These are phyloP conservation scores for Cladophialophora chaetospira DNA, from an alignment of 2,329 filamentous ascomycete species.

Conservation along the genomic window DNA sequence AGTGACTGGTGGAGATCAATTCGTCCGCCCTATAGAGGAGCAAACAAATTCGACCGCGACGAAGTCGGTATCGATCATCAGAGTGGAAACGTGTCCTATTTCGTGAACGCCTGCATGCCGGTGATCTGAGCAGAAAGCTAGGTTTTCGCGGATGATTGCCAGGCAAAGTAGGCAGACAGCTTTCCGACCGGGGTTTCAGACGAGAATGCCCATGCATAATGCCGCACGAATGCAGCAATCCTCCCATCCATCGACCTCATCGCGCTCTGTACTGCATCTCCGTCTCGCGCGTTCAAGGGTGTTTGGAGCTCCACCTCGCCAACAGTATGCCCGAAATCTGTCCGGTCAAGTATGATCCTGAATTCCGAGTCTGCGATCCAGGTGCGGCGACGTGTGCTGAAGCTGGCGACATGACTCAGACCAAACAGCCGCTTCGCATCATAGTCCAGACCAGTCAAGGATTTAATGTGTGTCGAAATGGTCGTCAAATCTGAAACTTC, in stretches of 20 bases:
- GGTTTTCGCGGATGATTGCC: no score
- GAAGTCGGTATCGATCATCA: no score
- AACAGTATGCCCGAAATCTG: neutral
- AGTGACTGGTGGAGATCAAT: no score
- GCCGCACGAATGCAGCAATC: neutral
- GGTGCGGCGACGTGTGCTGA: neutral
- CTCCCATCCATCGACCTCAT: neutral
- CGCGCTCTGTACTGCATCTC: neutral
- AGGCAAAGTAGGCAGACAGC: constrained; percentile 8
- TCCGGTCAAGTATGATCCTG: constrained; percentile 1
- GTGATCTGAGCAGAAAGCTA: no score
- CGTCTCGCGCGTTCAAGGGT: neutral
- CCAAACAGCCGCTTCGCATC: neutral
- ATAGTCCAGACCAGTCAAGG: neutral
- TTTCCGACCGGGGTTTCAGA: neutral
- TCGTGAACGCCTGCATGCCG: no score
- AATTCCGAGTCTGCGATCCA: neutral
- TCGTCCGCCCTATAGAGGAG: no score
- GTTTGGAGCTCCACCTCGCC: constrained; percentile 6
- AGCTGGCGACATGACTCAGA: neutral
- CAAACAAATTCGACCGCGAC: no score
- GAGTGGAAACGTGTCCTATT: no score
- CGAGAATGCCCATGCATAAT: constrained; percentile 1
- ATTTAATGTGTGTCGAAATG: neutral
- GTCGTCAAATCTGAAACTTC: neutral